phyloP scores from a whole-genome alignment of 345 rosid species.

The Chamaenerion angustifolium region DNA sequence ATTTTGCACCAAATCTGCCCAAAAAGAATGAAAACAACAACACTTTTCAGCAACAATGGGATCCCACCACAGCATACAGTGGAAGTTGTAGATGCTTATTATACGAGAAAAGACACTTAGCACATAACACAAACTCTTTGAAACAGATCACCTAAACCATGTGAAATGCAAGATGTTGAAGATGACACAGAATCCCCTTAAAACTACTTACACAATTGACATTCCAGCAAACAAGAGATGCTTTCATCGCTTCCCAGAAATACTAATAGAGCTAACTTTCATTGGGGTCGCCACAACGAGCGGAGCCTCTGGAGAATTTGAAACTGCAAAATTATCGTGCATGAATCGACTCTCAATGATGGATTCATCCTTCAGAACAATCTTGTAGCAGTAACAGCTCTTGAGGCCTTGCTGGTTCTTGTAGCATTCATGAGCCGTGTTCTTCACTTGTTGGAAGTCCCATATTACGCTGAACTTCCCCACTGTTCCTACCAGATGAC shows the following conservation, averaged over 20 bases:
- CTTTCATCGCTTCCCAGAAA: conserved; percentile 45
- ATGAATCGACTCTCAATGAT: conserved; percentile 90
- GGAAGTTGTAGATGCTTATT: too few relatives aligned
- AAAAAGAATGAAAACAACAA: too few relatives aligned
- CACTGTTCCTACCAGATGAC: conserved; percentile 79
- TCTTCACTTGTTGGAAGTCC: conserved; percentile 96
- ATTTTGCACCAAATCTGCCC: too few relatives aligned
- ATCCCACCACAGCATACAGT: too few relatives aligned
- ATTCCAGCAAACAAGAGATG: too few relatives aligned
- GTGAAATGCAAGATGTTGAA: too few relatives aligned
- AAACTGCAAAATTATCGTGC: conserved; percentile 69
- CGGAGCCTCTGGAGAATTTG: conserved; percentile 84
- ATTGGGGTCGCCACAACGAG: conserved; percentile 85
- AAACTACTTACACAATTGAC: too few relatives aligned
- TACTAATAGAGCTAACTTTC: conserved; percentile 93
- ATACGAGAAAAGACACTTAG: too few relatives aligned
- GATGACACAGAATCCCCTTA: too few relatives aligned
- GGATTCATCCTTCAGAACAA: conserved; percentile 78
- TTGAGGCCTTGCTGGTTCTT: conserved; percentile 81
- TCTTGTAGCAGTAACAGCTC: conserved; percentile 95
- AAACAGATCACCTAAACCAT: too few relatives aligned
- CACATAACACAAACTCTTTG: too few relatives aligned
- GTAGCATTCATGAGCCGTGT: conserved; percentile 72
- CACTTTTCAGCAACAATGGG: too few relatives aligned
- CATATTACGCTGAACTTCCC: conserved; percentile 95